These are phyloP conservation scores for Pochonia chlamydosporia DNA, from an alignment of 2,329 filamentous ascomycete species.

Conservation along the genomic window DNA sequence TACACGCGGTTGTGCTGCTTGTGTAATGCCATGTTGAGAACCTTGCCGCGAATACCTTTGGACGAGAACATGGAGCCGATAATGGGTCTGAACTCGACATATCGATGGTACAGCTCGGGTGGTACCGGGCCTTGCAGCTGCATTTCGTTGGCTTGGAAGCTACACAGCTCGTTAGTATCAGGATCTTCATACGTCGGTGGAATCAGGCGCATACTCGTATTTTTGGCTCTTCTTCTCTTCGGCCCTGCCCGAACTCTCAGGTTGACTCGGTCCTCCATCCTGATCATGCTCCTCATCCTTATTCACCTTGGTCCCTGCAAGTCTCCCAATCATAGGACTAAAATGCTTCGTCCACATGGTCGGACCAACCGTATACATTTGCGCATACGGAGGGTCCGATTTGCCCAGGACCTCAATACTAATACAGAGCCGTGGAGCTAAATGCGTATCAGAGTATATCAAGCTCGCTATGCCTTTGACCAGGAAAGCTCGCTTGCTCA, in stretches of 20 bases:
- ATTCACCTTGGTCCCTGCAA: constrained; percentile 67
- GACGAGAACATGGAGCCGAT: constrained; percentile 84
- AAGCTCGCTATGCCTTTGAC: constrained; percentile 63
- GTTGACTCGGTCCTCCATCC: constrained; percentile 5
- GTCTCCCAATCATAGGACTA: constrained; percentile 79
- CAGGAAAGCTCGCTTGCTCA: constrained; percentile 80
- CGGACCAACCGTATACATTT: constrained; percentile 74
- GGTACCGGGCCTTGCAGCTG: constrained; percentile 83
- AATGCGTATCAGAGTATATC: constrained; percentile 54
- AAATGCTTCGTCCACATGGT: constrained; percentile 75
- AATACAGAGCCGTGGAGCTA: constrained; percentile 65
- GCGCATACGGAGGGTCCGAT: constrained; percentile 63
- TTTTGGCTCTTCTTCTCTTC: constrained; percentile 55
- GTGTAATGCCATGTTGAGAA: constrained; percentile 80
- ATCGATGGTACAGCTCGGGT: constrained; percentile 77
- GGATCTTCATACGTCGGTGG: not conserved
- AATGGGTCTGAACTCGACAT: constrained; percentile 87
- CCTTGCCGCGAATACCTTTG: constrained; percentile 68
- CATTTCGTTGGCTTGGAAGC: constrained; percentile 90
- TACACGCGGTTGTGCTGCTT: constrained; percentile 88
- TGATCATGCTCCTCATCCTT: constrained; percentile 47
- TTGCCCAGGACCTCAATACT: constrained; percentile 74
- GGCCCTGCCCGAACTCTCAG: constrained; percentile 16
- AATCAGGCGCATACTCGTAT: constrained; percentile 61
- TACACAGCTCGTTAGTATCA: constrained; percentile 25